Evolutionary conservation across 148 eudicot genomes (phyloP), one percentile per base, ranked within the genome.

Genomic region (Amaranthus palmeri): DNA sequence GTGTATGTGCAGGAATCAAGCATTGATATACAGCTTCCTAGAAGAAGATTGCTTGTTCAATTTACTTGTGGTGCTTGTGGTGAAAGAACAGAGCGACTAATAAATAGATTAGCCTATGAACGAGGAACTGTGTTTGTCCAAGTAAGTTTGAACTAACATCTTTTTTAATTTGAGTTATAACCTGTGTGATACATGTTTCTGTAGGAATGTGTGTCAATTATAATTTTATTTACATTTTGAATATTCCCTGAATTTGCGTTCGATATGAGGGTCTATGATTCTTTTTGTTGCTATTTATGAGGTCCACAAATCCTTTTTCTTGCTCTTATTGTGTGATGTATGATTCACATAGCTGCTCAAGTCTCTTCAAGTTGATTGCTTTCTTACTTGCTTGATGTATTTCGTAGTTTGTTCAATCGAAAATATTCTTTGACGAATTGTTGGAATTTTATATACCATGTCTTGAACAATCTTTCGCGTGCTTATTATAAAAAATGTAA

Each of bases 61-160:
- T 96, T 92, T 77, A 96, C 96, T 54, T 96, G 99, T 61, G 69
- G 90, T 80, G 77, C 88, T 50, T 92, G 99, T 77, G 92, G 95
- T 79, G 92, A 80, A 54, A 79, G 93, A 73, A 85, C 97, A 6
- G 81, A 90, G 59, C 84, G 83, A 82, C 83, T 96, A 25, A 83
- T 92, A 69, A 96, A 90, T 68, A 83, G 91, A 86, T 9, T 90
- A 77, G 99, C 99, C 8, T 96, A 90, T 82, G 97, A 92, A 83
- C 83, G 85, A 49, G 99, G 99, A 71, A 89, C 96, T 46, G 99
- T 96, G 50, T 96, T 88, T 85, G 87, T 95, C 47, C 97, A 95
- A 97, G 97, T 92, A 90, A 44, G 42, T 60, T 50, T 41, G 51
- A 50, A 69, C 51, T 65, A 8, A 15, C 57, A 1, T 10, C 40